Evolutionary conservation across 768 basidiomycete species (phyloP), one percentile per base, ranked within the genome.

Genomic region (Gymnopilus dilepis): DNA sequence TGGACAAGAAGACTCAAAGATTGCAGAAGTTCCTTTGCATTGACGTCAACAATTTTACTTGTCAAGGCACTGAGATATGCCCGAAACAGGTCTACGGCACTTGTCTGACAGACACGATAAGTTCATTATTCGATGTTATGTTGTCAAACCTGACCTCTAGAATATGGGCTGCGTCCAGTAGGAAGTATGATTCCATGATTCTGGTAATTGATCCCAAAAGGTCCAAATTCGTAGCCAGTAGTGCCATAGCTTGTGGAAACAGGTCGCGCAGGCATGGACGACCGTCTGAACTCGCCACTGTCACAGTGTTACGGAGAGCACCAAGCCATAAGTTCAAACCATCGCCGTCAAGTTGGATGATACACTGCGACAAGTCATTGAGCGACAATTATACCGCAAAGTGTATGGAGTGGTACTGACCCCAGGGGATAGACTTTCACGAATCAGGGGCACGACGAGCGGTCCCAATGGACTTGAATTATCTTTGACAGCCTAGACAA

Each of bases 311-410:
- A 50, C 87, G 82, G 37, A 95, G 75, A 0, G 90, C 84, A 31
- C 83, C 78, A 22, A 82, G 78, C 95, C 94, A 96, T 11, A 97
- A 83, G 41, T 78, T 80, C 48, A 95, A 72, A 0, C 85, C 90
- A 72, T 96, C 94, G 62, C 87, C 86, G 65, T 96, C 94, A 22
- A 97, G 81, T 63, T 90, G 82, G 34, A 82, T 74, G n/a, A 82
- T 80, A 30, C 80, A 81, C 92, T 94, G 69, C 45, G 57, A 59
- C 33, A 11, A 6, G n/a, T 1, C 21, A 37, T 37, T 9, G 15
- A 9, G 9, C 34, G 15, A 37, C 34, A 42, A 28, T 13, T 9
- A 22, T 26, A 48, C 15, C 26, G 52, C 33, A 24, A 21, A n/a
- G 22, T 34, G 53, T 30, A 24, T 42, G 8, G 15, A 21, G 26